Evolutionary conservation across 2,329 filamentous ascomycete species (phyloP).

Genomic region (Chlorencoelia australis): DNA sequence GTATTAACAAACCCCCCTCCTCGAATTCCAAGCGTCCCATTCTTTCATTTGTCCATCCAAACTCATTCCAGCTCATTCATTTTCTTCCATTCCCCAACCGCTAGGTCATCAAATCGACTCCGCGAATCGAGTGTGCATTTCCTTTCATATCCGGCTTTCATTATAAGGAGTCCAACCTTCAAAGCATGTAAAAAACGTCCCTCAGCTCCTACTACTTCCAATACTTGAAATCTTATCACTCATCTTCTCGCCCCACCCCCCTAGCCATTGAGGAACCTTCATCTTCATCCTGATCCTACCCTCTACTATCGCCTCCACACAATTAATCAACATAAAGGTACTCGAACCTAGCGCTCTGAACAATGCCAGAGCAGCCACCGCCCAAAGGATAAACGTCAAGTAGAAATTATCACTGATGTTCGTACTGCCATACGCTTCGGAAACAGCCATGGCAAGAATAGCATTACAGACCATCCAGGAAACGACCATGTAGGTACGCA

Average conservation of each 20-base stretch:
- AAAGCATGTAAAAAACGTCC: too few species aligned
- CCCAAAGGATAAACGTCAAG: constrained; percentile 86
- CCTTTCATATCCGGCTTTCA: too few species aligned
- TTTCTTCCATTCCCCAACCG: too few species aligned
- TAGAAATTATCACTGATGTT: constrained; percentile 78
- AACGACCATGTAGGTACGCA: constrained; percentile 96
- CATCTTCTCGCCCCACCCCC: constrained; percentile 21
- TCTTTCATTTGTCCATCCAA: too few species aligned
- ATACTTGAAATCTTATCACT: constrained; percentile 24
- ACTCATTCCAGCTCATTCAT: too few species aligned
- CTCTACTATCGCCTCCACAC: constrained; percentile 77
- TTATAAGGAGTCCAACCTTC: too few species aligned
- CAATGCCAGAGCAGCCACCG: constrained; percentile 72
- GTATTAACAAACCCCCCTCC: too few species aligned
- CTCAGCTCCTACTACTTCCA: constrained; percentile 22
- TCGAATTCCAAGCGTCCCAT: too few species aligned
- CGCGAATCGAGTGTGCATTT: too few species aligned
- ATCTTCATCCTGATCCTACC: constrained; percentile 49
- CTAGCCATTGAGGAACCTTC: constrained; percentile 23
- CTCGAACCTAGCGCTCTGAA: constrained; percentile 79
- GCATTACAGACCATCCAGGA: constrained; percentile 90
- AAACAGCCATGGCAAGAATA: constrained; percentile 85
- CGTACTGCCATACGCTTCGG: constrained; percentile 67
- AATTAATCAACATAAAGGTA: constrained; percentile 74
- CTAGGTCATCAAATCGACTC: too few species aligned